These are phyloP conservation scores for Balakata baccata DNA, from an alignment of 345 rosid species.

Conservation along the genomic window DNA sequence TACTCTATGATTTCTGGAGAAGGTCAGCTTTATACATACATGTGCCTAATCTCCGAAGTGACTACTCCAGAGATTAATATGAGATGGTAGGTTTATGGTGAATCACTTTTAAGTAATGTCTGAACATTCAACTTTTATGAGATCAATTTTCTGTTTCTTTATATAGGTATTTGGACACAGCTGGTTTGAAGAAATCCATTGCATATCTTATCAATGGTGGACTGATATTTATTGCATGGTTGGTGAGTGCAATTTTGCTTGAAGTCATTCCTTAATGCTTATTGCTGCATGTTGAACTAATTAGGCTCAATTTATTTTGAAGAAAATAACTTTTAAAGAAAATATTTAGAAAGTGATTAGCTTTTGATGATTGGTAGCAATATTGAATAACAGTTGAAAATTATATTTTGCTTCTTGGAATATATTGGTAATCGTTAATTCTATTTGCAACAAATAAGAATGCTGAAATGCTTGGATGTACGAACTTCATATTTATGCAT, in stretches of 20 bases:
- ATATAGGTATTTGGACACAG: constrained; percentile 30
- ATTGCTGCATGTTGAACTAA: background rate
- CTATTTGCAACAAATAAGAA: too few species aligned
- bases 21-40: constrained; percentile 32
- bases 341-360: background rate
- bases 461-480: too few species aligned
- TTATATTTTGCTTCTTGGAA: background rate
- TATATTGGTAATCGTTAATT: background rate
- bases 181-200: constrained; percentile 31
- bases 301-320: background rate
- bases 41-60: constrained; percentile 36
- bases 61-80: constrained; percentile 35
- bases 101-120: background rate
- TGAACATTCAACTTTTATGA: background rate
- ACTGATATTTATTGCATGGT: constrained; percentile 28
- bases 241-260: constrained; percentile 23
- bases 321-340: background rate
- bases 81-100: constrained; percentile 24
- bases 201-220: constrained; percentile 32
- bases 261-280: background rate
- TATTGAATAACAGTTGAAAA: background rate
- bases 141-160: background rate
- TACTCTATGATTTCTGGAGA: constrained; percentile 36
- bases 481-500: too few species aligned
- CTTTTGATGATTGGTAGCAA: background rate